Conservation (phyloP, 805 yeast species). For the Yarrowia sp. region DNA sequence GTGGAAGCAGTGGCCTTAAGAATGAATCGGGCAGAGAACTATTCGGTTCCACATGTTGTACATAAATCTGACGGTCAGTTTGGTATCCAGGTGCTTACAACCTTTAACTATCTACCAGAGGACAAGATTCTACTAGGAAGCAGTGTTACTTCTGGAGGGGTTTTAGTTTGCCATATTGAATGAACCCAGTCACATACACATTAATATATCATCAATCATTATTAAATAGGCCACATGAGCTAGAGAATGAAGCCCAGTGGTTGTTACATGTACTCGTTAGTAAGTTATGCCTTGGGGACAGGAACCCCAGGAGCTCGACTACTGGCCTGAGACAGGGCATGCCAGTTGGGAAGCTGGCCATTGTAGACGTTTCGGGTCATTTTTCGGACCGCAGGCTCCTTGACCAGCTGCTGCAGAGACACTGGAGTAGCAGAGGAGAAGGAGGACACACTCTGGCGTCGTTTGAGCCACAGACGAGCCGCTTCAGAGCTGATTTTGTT, state of each 20-base stretch:
- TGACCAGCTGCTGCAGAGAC: slow-evolving; percentile 4
- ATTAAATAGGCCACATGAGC: not conserved
- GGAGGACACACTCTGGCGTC: not conserved
- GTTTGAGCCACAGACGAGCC: not conserved
- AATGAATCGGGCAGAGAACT: not conserved
- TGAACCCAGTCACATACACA: no score
- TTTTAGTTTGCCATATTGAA: not conserved
- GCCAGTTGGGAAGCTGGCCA: slow-evolving; percentile 3
- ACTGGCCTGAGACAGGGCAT: not conserved
- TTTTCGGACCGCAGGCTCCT: not conserved
- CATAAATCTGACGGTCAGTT: not conserved
- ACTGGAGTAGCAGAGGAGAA: not conserved
- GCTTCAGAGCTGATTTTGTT: not conserved
- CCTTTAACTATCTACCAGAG: not conserved
- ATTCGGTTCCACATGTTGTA: not conserved
- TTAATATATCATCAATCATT: not conserved
- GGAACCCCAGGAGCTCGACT: not conserved
- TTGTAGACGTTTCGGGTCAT: slow-evolving; percentile 15
- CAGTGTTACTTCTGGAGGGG: not conserved
- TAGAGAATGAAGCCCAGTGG: not conserved
- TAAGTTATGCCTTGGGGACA: not conserved
- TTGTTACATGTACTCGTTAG: not conserved
- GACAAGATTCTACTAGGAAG: not conserved
- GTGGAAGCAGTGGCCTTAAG: not conserved
- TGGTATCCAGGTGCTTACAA: not conserved